Percentiles rank a stretch among this genome's conserved stretches.
Conservation (phyloP, 805 yeast genomes). For the Candida ficus region DNA sequence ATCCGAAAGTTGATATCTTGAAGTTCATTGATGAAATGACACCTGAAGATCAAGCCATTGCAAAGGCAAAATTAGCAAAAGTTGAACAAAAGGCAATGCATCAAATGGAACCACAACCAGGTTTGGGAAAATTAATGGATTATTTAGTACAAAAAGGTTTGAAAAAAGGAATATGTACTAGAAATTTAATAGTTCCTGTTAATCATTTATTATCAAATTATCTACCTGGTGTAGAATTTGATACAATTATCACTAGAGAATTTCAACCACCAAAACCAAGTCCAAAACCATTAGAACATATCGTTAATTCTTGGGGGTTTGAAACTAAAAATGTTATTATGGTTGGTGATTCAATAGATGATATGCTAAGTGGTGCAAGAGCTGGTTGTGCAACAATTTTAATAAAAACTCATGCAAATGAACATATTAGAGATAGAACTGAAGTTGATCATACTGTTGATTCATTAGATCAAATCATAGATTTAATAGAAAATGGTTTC, state of each 20-base stretch:
- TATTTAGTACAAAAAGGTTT: slow-evolving; percentile 19
- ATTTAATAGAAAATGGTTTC: slow-evolving; percentile 32
- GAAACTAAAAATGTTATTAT: slow-evolving; percentile 45
- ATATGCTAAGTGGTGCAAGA: slow-evolving; percentile 55
- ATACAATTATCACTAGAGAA: slow-evolving; percentile 56
- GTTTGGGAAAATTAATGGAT: slow-evolving; percentile 13
- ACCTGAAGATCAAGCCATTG: slow-evolving; percentile 33
- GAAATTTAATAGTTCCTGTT: slow-evolving; percentile 53
- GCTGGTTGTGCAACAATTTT: slow-evolving; percentile 61
- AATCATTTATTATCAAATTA: slow-evolving; percentile 41
- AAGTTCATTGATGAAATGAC: slow-evolving; percentile 42
- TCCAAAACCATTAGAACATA: slow-evolving; percentile 56
- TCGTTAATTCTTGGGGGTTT: slow-evolving; percentile 44
- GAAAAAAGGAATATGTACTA: slow-evolving; percentile 55
- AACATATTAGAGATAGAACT: slow-evolving; percentile 33
- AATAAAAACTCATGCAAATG: slow-evolving; percentile 47
- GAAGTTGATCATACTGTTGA: slow-evolving; percentile 22
- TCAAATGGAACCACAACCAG: slow-evolving; percentile 38
- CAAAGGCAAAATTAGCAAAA: slow-evolving; percentile 39
- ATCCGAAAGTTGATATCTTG: slow-evolving; percentile 45
- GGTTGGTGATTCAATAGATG: slow-evolving; percentile 76
- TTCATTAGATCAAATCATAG: slow-evolving; percentile 33
- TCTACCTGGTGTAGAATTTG: slow-evolving; percentile 37
- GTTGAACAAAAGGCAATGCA: slow-evolving; percentile 64
- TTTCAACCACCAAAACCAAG: slow-evolving; percentile 67